Evolutionary conservation across 805 yeast species (phyloP).

Genomic region (Maudiozyma pseudohumilis): DNA sequence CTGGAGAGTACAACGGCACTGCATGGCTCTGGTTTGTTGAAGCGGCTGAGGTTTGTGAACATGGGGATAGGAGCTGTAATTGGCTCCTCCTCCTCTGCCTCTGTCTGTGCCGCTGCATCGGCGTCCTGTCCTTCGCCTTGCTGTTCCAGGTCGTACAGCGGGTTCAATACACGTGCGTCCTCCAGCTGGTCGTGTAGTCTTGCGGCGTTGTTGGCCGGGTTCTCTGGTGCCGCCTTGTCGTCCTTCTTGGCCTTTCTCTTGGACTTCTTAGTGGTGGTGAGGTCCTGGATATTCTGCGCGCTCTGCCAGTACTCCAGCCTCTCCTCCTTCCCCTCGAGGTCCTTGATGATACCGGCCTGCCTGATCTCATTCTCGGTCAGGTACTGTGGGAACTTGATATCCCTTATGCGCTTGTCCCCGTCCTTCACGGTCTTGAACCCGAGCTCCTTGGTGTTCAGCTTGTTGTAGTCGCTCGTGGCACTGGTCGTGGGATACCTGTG

Average conservation of each 20-base stretch:
- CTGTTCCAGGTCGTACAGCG: neutral
- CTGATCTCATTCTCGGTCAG: constrained; percentile 21
- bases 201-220: neutral
- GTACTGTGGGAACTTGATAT: constrained; percentile 24
- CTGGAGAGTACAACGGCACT: too few relatives aligned
- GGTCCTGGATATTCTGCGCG: constrained; percentile 14
- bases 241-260: neutral
- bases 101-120: neutral
- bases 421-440: constrained; percentile 20
- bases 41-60: constrained; percentile 3
- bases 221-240: neutral
- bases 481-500: constrained; percentile 22
- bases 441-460: constrained; percentile 14
- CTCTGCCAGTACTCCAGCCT: constrained; percentile 16
- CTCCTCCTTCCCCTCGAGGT: constrained; percentile 19
- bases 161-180: constrained; percentile 2
- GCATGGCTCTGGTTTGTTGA: neutral
- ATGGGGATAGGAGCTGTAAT: constrained; percentile 2
- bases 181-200: constrained; percentile 2
- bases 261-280: neutral
- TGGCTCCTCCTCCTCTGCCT: neutral
- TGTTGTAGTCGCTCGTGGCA: constrained; percentile 18
- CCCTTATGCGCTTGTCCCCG: constrained; percentile 20
- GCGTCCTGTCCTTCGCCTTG: neutral
- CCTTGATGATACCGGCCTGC: constrained; percentile 15